Percentiles rank a stretch among this genome's conserved stretches.
Evolutionary conservation across 768 basidiomycete genomes (phyloP).

Genomic region (Mycena capillaripes): DNA sequence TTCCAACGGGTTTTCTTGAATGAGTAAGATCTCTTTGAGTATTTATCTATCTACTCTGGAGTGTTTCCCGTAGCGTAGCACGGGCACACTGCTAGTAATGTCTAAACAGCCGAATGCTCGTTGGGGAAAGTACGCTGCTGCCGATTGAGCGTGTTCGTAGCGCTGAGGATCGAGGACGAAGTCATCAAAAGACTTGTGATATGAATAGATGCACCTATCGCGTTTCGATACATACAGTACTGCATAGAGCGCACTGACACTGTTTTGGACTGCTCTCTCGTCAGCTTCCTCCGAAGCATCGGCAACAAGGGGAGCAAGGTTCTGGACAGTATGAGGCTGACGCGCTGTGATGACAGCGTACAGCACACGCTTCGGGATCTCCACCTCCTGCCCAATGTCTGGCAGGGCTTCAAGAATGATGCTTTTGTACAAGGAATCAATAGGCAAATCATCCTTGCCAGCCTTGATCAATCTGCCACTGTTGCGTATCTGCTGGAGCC

Average conservation of each 20-base stretch:
- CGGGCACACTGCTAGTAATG: no score
- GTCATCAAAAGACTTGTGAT: conserved; percentile 20
- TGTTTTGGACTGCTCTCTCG: neutral
- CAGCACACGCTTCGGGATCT: neutral
- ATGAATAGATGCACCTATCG: conserved; percentile 20
- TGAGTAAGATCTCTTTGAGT: no score
- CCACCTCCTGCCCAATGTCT: neutral
- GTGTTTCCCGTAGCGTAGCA: no score
- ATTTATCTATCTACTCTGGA: no score
- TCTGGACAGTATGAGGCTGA: conserved; percentile 9
- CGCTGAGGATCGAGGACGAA: neutral
- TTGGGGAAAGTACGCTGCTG: conserved; percentile 3
- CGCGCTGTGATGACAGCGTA: conserved; percentile 11
- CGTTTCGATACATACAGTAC: conserved; percentile 9
- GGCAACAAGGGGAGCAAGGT: conserved; percentile 4
- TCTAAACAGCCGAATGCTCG: conserved; percentile 4
- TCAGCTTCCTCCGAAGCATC: neutral
- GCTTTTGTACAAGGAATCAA: neutral
- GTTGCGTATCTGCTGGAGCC: neutral
- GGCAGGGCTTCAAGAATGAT: neutral
- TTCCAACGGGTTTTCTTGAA: no score
- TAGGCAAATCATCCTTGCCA: neutral
- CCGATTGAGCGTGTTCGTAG: neutral
- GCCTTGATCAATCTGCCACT: neutral
- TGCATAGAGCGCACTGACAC: conserved; percentile 1